Evolutionary conservation across 495 filamentous ascomycete species (phyloP), one percentile per base, ranked within the genome.

Genomic region (Xeromyces bisporus): DNA sequence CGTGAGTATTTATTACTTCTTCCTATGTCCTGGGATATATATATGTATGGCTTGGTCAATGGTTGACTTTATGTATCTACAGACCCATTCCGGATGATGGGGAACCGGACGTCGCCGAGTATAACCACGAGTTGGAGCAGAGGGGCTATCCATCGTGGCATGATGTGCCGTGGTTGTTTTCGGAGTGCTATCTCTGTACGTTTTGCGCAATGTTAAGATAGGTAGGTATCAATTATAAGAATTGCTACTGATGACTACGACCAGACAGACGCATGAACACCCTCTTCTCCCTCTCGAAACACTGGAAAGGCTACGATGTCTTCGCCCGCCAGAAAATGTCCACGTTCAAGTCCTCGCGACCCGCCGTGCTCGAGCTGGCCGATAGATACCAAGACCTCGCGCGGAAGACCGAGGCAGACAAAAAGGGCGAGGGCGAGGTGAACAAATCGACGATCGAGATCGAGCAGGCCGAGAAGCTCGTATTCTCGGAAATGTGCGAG

Each of bases 111-210:
- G 72, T 93, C 23, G 64, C 64, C n/a, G 58, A 61, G 7, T 96
- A 94, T 53, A 97, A 96, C 49, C 49, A 72, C 33, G 83, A 94
- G 49, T 57, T 96, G n/a, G 67, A 77, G 35, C 53, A 72, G 37
- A 65, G 84, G 10, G 81, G 78, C 26, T 66, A 63, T 33, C 74
- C 78, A 0, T 73, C 66, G 18, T 97, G 89, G 89, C 77, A 81
- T 50, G 62, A 77, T 32, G 73, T 73, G 4, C 58, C 84, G 2
- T 97, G 89, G 89, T 69, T 96, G 6, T 97, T 67, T 53, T 60
- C 74, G 14, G 89, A 97, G 60, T 96, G 89, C 60, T 97, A 96
- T 46, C 67, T 97, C 12, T 94, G 92, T 71, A 68, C 73, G 77
- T 75, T 50, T 6, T 48, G n/a, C n/a, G n/a, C n/a, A n/a, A n/a